Evolutionary conservation across 2,329 filamentous ascomycete species (phyloP).

Genomic region (Claviceps arundinis): DNA sequence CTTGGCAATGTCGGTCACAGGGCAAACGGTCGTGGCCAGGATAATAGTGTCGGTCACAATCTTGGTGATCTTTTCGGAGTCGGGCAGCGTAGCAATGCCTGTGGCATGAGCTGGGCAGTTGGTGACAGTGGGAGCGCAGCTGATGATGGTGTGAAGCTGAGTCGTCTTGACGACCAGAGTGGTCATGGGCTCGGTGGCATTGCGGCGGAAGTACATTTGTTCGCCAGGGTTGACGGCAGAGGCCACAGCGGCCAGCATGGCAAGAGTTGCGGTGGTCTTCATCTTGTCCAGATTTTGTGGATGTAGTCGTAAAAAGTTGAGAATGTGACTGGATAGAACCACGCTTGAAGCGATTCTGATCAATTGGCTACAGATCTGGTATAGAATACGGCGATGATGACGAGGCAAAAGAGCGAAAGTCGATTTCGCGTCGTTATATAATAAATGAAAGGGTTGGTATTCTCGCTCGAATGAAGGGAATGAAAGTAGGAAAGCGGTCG

Average conservation of each 20-base stretch:
- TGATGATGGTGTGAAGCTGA: conserved; percentile 42
- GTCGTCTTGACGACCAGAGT: conserved; percentile 39
- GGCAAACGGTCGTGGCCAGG: conserved; percentile 31
- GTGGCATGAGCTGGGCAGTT: conserved; percentile 33
- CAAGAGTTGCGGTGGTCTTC: conserved; percentile 32
- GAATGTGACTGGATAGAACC: background rate
- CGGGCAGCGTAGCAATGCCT: conserved; percentile 22
- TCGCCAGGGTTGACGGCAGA: conserved; percentile 25
- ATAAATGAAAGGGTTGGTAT: conserved; percentile 17
- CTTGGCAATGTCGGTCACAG: conserved; percentile 26
- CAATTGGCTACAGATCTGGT: background rate
- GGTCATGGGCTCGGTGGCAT: conserved; percentile 17
- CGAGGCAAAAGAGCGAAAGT: conserved; percentile 15
- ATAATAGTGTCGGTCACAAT: conserved; percentile 24
- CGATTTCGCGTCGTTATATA: conserved; percentile 16
- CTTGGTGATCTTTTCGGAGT: conserved; percentile 19
- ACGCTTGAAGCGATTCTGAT: background rate
- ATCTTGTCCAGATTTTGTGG: conserved; percentile 23
- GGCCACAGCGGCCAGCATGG: conserved; percentile 32
- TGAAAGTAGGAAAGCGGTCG: conserved; percentile 9
- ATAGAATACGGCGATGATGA: background rate
- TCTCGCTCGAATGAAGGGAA: conserved; percentile 16
- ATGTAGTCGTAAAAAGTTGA: background rate
- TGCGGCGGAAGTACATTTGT: conserved; percentile 17
- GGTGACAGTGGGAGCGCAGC: conserved; percentile 43